Base-by-base conservation (phyloP, 2,329 filamentous ascomycete species). In the Calonectria hawksworthii region DNA sequence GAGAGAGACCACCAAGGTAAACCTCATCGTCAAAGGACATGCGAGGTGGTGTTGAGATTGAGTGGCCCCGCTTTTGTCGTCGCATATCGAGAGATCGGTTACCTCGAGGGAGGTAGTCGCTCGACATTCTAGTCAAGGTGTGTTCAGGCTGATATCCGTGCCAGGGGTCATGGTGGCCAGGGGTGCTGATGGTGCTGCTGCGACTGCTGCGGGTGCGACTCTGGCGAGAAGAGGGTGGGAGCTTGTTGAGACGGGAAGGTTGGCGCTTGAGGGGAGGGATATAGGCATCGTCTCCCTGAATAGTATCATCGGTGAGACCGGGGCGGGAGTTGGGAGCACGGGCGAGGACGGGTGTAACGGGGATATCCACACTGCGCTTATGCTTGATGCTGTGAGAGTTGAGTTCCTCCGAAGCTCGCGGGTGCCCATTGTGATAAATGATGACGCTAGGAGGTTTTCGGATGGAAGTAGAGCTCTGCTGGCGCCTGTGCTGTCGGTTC, bases 251-350 rank as follows among this genome's bases (percentile, higher is more conserved):
- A 23, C 90, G 88, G 5, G 90, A 90, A 4, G 87, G 85, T 18
- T 90, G 88, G 14, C 90, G 88, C 82, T 88, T 92, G 1, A 89
- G 85, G 14, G 86, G 84, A 10, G 88, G 83, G 36, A 93, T 82
- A 76, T 92, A 93, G 4, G 92, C 90, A 59, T 89, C 89, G 73
- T 90, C 92, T 41, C 92, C 92, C 7, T 91, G 91, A 3, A 93
- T 82, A 1, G 88, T 83, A 78, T 93, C 90, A 75, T 93, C 92
- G 3, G 92, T 93, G 8, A 93, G 86, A 21, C 92, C 92, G 1
- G 87, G 88, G 26, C 92, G 86, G n/a, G 92, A 87, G 78, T 93
- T 93, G 16, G 92, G 92, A 9, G 92, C 92, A 63, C 88, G 86
- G 16, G 91, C 91, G 34, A 92, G 85, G 13, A 92, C 88, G 1